phyloP scores from a whole-genome alignment of 768 basidiomycete species.

The Mycena kentingensis region DNA sequence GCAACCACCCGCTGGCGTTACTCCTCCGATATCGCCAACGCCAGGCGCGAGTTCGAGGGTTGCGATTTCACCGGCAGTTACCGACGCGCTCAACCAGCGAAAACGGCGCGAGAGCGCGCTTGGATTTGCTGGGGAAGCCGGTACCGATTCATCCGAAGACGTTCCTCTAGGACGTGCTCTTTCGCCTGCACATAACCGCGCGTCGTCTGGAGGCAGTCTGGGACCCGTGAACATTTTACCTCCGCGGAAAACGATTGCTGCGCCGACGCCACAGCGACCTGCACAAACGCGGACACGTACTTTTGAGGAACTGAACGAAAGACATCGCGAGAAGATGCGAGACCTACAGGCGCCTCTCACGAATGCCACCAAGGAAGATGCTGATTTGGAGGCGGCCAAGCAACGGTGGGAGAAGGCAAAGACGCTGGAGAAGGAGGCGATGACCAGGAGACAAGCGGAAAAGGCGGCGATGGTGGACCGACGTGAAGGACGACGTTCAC shows the following conservation, averaged over 20 bases:
- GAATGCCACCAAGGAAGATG: slow-evolving; percentile 76
- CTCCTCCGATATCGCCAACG: slow-evolving; percentile 74
- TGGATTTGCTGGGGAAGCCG: slow-evolving; percentile 41
- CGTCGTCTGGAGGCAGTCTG: slow-evolving; percentile 32
- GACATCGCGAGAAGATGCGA: slow-evolving; percentile 83
- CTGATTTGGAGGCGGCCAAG: slow-evolving; percentile 72
- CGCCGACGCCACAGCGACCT: slow-evolving; percentile 53
- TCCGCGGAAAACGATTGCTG: slow-evolving; percentile 44
- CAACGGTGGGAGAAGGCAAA: slow-evolving; percentile 83
- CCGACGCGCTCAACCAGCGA: slow-evolving; percentile 71
- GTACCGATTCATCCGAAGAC: slow-evolving; percentile 51
- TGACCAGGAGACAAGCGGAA: slow-evolving; percentile 72
- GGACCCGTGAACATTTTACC: slow-evolving; percentile 49
- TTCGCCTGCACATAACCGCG: slow-evolving; percentile 27
- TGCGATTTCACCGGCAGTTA: slow-evolving; percentile 69
- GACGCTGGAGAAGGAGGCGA: slow-evolving; percentile 71
- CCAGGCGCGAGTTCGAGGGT: slow-evolving; percentile 46
- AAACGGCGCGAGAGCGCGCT: slow-evolving; percentile 73
- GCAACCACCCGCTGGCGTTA: slow-evolving; percentile 79
- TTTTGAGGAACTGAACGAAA: slow-evolving; percentile 84
- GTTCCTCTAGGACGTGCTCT: slow-evolving; percentile 45
- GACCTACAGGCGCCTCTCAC: slow-evolving; percentile 84
- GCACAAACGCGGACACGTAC: slow-evolving; percentile 62
- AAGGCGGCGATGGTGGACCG: slow-evolving; percentile 59
- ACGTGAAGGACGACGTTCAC: slow-evolving; percentile 43